A percentile compares a stretch with the other conserved stretches of the same genome.
These are phyloP conservation scores for Rosa chinensis DNA, from an alignment of 306 rosid genomes.

Conservation along the genomic window DNA sequence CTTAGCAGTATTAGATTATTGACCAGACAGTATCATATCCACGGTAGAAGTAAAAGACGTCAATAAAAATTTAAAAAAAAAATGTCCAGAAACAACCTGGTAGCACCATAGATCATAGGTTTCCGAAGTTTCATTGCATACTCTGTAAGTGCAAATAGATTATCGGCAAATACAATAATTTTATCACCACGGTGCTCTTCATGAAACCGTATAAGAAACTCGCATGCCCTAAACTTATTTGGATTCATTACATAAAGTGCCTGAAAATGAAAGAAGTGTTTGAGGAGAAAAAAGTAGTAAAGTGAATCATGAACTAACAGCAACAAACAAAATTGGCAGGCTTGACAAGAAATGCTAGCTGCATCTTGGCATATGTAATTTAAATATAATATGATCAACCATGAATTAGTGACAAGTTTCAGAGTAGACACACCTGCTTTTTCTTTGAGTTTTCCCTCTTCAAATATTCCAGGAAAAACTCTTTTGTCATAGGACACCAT, in stretches of 20 bases:
- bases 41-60: constrained; percentile 23
- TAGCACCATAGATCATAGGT: constrained; percentile 96
- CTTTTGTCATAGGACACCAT: constrained; percentile 99
- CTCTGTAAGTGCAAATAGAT: constrained; percentile 84
- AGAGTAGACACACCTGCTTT: constrained; percentile 60
- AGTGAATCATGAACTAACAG: too few species aligned
- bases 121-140: constrained; percentile 93
- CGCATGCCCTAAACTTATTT: constrained; percentile 91
- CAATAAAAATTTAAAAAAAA: constrained; percentile 13
- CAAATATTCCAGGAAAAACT: constrained; percentile 81
- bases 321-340: not conserved
- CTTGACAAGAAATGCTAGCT: not conserved
- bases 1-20: too few species aligned
- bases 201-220: constrained; percentile 88
- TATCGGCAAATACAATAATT: constrained; percentile 90
- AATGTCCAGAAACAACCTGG: constrained; percentile 53
- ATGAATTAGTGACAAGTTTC: not conserved
- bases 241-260: constrained; percentile 97
- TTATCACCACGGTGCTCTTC: constrained; percentile 94
- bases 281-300: not conserved
- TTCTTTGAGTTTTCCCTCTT: constrained; percentile 91
- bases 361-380: not conserved
- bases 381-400: too few species aligned
- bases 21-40: constrained; percentile 5
- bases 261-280: constrained; percentile 26